Evolutionary conservation across 495 filamentous ascomycete genomes (phyloP).

Genomic region (Podospora pseudoanserina): DNA sequence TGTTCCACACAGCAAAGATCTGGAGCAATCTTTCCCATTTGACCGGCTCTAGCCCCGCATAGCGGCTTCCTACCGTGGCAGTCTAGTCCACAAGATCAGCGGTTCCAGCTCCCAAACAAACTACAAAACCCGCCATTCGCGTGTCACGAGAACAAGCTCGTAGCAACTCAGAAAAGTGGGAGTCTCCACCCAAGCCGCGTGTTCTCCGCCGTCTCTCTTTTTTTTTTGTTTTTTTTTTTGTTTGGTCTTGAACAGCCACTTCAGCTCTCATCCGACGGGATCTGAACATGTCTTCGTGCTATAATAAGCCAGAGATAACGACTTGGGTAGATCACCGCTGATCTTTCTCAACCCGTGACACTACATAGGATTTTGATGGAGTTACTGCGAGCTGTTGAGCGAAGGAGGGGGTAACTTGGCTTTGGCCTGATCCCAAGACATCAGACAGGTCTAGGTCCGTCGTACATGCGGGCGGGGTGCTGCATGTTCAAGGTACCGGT

Average conservation of each 20-base stretch:
- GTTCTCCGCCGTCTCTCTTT: neutral
- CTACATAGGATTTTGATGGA: neutral
- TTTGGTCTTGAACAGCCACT: neutral
- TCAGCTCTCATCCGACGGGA: neutral
- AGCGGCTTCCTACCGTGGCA: neutral
- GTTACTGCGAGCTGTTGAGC: conserved; percentile 4
- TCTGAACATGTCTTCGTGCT: neutral
- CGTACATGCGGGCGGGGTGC: too few relatives aligned
- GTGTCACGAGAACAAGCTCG: neutral
- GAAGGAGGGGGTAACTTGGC: neutral
- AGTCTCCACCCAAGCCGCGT: neutral
- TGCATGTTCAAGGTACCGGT: too few relatives aligned
- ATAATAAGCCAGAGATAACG: neutral
- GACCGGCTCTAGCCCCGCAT: neutral
- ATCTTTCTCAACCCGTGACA: neutral
- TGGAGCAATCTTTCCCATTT: neutral
- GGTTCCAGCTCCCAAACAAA: neutral
- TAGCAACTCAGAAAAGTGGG: neutral
- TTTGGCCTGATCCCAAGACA: neutral
- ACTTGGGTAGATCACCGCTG: conserved; percentile 1
- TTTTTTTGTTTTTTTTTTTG: neutral
- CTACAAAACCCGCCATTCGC: neutral
- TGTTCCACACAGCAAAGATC: neutral
- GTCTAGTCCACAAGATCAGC: neutral
- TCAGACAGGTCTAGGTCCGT: neutral